Evolutionary conservation across 768 basidiomycete genomes (phyloP).

Genomic region (Termitomyces sp.): DNA sequence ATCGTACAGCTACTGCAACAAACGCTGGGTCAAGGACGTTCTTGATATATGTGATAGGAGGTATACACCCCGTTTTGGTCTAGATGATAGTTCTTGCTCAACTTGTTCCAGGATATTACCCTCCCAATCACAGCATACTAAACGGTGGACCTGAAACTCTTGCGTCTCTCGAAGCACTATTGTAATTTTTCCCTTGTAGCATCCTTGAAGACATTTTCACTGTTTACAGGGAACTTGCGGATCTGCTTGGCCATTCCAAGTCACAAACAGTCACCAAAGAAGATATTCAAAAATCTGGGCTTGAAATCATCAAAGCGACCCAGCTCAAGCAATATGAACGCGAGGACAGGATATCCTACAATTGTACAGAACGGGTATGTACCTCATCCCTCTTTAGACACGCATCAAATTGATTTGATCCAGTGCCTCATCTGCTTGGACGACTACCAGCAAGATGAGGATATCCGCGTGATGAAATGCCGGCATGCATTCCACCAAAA

Average conservation of each 20-base stretch:
- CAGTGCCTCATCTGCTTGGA: constrained; percentile 86
- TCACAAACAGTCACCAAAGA: constrained; percentile 78
- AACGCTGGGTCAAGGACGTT: constrained; percentile 61
- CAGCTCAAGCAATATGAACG: constrained; percentile 52
- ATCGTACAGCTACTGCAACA: constrained; percentile 6
- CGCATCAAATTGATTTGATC: neutral
- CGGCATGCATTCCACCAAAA: constrained; percentile 85
- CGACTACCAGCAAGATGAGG: constrained; percentile 75
- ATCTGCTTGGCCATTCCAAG: constrained; percentile 76
- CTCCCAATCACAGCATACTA: constrained; percentile 83
- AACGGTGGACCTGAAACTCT: constrained; percentile 66
- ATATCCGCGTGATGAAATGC: constrained; percentile 77
- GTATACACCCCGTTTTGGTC: constrained; percentile 28
- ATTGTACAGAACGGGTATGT: constrained; percentile 75
- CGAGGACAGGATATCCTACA: constrained; percentile 63
- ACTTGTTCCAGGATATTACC: constrained; percentile 71
- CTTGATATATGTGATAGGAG: constrained; percentile 87
- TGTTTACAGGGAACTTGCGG: constrained; percentile 65
- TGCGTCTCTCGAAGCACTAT: constrained; percentile 75
- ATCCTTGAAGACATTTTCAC: neutral
- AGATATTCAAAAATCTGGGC: constrained; percentile 80
- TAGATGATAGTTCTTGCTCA: constrained; percentile 6
- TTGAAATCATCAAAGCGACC: constrained; percentile 65
- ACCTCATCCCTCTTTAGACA: neutral
- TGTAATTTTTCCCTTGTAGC: constrained; percentile 36